Base-by-base conservation (phyloP, 2,329 filamentous ascomycete genomes). In the Mariannaea sp. region DNA sequence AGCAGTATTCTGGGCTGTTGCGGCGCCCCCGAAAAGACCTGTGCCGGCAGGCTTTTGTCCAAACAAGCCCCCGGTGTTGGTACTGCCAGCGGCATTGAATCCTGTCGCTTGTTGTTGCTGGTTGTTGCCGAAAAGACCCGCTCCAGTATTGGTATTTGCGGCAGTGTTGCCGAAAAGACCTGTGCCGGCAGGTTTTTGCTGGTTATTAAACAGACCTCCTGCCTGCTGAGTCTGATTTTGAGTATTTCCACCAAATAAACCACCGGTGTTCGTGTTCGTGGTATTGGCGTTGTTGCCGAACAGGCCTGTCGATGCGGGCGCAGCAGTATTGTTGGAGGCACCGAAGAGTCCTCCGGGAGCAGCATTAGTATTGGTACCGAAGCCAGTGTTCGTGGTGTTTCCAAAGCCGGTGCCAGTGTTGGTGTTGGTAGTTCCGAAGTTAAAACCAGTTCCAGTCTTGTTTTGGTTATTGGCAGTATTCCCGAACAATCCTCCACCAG, bases 281-380 rank as follows among this genome's bases (percentile, higher is more conserved):
- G 46, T 69, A 58, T 42, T 67, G 62, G 57, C 66, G 46, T 40
- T 61, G 56, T 61, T 55, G 65, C 77, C 78, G 44, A 82, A 81
- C 6, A 80, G 64, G 12, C 75, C 73, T 14, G 75, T 75, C n/a
- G 73, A 71, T 42, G 74, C 65, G 53, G 61, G 68, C 44, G 55
- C 59, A 47, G 58, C 69, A 60, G 71, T 22, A 12, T 71, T 51
- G 73, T 68, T 61, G 47, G 61, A 48, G 61, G 65, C 67, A 30
- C 77, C 78, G 48, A 83, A 80, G 3, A 80, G 63, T 16, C 71
- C n/a, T n/a, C n/a, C 68, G 40, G 70, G 68, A 5, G 69, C 58
- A 22, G 60, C 51, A 44, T 49, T 65, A 27, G 61, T 56, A 14
- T 65, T 65, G 22, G 60, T 33, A 43, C 65, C 71, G 47, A 74